A percentile compares a stretch with the other conserved stretches of the same genome.
phyloP scores from a whole-genome alignment of 2,329 filamentous ascomycete species.

The Ceratocystis cubensis region DNA sequence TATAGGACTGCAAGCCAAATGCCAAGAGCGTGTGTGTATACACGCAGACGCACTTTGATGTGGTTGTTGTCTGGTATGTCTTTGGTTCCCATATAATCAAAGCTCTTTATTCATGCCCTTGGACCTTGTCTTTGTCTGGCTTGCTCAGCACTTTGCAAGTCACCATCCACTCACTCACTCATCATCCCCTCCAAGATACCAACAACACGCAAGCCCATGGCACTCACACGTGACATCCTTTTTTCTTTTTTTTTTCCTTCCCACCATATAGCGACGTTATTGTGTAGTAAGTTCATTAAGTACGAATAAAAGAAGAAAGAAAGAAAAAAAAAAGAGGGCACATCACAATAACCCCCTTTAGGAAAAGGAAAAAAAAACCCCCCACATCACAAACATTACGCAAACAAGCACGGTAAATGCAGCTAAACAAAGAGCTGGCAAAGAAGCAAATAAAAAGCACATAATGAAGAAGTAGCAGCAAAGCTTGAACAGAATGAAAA shows the following conservation, averaged over 20 bases:
- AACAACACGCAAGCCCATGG: background rate
- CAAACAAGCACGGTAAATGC: slow-evolving; percentile 1
- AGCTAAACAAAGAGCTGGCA: background rate
- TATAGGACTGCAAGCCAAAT: background rate
- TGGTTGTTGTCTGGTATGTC: too few species aligned
- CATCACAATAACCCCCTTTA: background rate
- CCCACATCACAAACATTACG: slow-evolving; percentile 1
- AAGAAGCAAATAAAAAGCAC: background rate
- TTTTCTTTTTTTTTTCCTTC: too few species aligned
- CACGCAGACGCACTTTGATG: background rate
- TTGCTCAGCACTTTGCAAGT: background rate
- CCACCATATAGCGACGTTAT: background rate
- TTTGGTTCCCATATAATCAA: background rate
- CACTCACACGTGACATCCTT: background rate
- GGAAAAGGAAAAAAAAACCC: background rate
- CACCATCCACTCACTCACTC: background rate
- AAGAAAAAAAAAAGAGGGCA: background rate
- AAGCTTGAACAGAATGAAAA: slow-evolving; percentile 6
- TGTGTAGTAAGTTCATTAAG: slow-evolving; percentile 2
- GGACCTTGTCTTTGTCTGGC: background rate
- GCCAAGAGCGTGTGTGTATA: background rate
- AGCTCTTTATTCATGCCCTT: background rate
- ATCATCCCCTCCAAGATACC: background rate
- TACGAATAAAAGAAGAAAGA: slow-evolving; percentile 9
- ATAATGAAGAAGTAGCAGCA: background rate